Base-by-base conservation (phyloP, 2,329 filamentous ascomycete genomes). In the Ascosphaera aggregata region DNA sequence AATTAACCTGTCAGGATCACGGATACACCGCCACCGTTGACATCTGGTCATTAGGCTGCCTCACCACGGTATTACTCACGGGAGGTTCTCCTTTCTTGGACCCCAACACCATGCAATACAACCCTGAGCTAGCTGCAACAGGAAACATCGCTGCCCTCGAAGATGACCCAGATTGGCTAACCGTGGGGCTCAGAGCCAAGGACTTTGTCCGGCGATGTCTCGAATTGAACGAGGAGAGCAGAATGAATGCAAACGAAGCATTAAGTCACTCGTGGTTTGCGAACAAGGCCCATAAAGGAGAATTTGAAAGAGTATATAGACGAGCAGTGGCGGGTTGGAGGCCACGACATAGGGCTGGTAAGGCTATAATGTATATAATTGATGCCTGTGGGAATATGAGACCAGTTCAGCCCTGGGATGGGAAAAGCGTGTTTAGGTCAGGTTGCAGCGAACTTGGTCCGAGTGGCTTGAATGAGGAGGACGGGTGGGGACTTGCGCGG, bases 1-100 rank as follows among this genome's bases (percentile, higher is more conserved):
- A 19, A 39, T 9, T 18, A 36, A 16, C 20, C 42, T 38, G 20
- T 41, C 9, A 43, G 20, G 20, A 34, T 38, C 44, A 41, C 27
- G 66, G 67, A 2, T 74, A 74, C 48, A 69, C 66, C 19, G 64
- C 65, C 47, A 61, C 66, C 8, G 59, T 73, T 7, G 71, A 76
- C 45, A 61, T 76, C 50, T 75, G 70, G 70, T 69, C 70, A 1
- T 47, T 75, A n/a, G 71, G 71, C 4, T 63, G 61, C 36, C 57
- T 74, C 2, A 58, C 67, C 2, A 60, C 59, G 7, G 56, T 63
- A 7, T 49, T 75, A 11, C 54, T 74, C 13, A 63, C 62, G 0
- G 66, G 65, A 11, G 55, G 64, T 8, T 52, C 56, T 2, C 52
- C 68, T 2, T 70, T 70, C 43, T 54, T 49, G 13, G 52, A 57